Evolutionary conservation across 1,284 basidiomycete genomes (phyloP).

Genomic region (Fomes fomentarius): DNA sequence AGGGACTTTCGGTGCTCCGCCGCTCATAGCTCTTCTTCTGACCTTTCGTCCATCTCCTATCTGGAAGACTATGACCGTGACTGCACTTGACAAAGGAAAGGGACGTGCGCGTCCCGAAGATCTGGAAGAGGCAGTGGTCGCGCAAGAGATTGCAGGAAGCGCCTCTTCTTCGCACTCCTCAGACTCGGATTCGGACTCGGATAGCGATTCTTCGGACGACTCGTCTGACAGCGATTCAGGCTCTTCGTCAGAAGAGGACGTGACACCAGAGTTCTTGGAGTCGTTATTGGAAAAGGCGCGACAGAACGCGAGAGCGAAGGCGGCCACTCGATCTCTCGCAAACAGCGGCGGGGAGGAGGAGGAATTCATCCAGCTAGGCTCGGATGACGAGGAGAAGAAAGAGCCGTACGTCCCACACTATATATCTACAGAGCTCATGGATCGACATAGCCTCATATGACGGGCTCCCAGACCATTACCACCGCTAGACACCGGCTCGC

Average conservation of each 20-base stretch:
- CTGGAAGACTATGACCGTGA: slow-evolving; percentile 25
- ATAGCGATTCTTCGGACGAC: slow-evolving; percentile 8
- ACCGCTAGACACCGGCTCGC: slow-evolving; percentile 59
- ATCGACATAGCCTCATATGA: no score
- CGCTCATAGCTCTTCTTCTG: not conserved
- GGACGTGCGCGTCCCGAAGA: slow-evolving; percentile 36
- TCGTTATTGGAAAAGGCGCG: slow-evolving; percentile 65
- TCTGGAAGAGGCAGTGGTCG: slow-evolving; percentile 24
- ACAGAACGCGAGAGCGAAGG: slow-evolving; percentile 43
- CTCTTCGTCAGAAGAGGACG: slow-evolving; percentile 39
- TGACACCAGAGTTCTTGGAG: slow-evolving; percentile 64
- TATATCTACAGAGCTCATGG: no score
- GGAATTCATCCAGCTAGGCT: slow-evolving; percentile 38
- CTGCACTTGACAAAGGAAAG: slow-evolving; percentile 45
- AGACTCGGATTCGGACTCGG: slow-evolving; percentile 40
- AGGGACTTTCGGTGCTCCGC: not conserved
- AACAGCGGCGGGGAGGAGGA: slow-evolving; percentile 31
- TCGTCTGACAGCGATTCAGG: slow-evolving; percentile 36
- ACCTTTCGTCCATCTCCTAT: not conserved
- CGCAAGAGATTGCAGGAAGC: slow-evolving; percentile 26
- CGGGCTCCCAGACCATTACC: slow-evolving; percentile 75
- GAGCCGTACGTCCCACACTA: slow-evolving; percentile 33
- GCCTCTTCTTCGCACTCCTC: slow-evolving; percentile 35
- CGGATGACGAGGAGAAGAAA: slow-evolving; percentile 25
- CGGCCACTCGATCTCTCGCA: not conserved